These are phyloP conservation scores for Apiospora sp. DNA, from an alignment of 2,329 filamentous ascomycete species.

Conservation along the genomic window DNA sequence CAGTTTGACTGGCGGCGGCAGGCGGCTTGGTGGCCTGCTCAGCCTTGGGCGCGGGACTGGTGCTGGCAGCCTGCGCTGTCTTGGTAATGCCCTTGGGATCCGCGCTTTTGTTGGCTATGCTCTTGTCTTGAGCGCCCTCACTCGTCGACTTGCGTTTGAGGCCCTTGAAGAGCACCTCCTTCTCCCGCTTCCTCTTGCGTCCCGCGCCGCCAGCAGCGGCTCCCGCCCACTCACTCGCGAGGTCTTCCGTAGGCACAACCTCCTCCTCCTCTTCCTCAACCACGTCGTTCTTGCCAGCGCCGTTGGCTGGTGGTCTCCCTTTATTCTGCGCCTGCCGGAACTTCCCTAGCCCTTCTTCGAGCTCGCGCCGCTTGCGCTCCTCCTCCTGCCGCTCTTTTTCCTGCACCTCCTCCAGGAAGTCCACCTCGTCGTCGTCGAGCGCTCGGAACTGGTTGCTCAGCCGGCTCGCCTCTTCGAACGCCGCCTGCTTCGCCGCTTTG, in stretches of 20 bases:
- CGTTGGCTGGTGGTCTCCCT: background rate
- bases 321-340: conserved; percentile 59
- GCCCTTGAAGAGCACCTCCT: conserved; percentile 43
- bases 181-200: conserved; percentile 48
- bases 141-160: conserved; percentile 48
- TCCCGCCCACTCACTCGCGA: conserved; percentile 36
- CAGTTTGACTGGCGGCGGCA: conserved; percentile 26
- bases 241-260: conserved; percentile 28
- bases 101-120: background rate
- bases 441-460: conserved; percentile 80
- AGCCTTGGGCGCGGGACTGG: conserved; percentile 5
- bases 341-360: conserved; percentile 61
- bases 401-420: conserved; percentile 71
- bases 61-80: background rate
- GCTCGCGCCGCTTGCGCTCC: conserved; percentile 61
- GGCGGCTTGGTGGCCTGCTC: background rate
- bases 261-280: conserved; percentile 33
- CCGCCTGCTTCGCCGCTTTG: conserved; percentile 86
- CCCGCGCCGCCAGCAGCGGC: conserved; percentile 42
- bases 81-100: background rate
- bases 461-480: conserved; percentile 76
- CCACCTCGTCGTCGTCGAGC: conserved; percentile 81
- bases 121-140: conserved; percentile 38
- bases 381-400: conserved; percentile 61
- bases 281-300: conserved; percentile 30